phyloP scores from a whole-genome alignment of 2,329 filamentous ascomycete genomes.

The Arthrobotrys sinensis region DNA sequence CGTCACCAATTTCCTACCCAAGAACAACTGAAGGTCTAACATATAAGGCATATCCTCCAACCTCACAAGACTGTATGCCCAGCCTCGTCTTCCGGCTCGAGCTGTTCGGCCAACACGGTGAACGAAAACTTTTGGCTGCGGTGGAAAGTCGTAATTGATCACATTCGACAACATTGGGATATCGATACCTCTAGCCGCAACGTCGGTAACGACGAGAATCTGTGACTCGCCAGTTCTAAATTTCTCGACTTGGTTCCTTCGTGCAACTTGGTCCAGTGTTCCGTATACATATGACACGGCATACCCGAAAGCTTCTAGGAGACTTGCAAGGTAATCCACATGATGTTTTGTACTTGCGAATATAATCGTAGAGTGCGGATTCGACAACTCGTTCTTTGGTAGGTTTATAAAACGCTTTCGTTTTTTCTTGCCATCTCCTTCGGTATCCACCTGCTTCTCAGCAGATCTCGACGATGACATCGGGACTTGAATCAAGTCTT shows the following conservation, averaged over 20 bases:
- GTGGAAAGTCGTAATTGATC: slow-evolving; percentile 98
- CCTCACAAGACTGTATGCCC: slow-evolving; percentile 93
- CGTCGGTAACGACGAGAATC: slow-evolving; percentile 94
- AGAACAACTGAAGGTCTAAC: slow-evolving; percentile 92
- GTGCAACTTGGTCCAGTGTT: slow-evolving; percentile 91
- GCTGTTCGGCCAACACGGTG: slow-evolving; percentile 97
- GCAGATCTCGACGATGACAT: slow-evolving; percentile 74
- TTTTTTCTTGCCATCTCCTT: slow-evolving; percentile 74
- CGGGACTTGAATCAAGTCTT: slow-evolving; percentile 94
- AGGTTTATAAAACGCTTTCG: slow-evolving; percentile 76
- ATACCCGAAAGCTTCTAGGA: slow-evolving; percentile 87
- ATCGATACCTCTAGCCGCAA: slow-evolving; percentile 96
- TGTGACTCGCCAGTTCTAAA: slow-evolving; percentile 88
- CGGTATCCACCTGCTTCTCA: slow-evolving; percentile 68
- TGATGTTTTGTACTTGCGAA: slow-evolving; percentile 97
- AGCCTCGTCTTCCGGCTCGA: slow-evolving; percentile 90
- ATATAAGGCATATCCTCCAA: slow-evolving; percentile 92
- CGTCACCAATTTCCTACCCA: slow-evolving; percentile 85
- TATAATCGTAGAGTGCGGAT: slow-evolving; percentile 91
- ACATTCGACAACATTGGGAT: slow-evolving; percentile 96
- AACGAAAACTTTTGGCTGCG: slow-evolving; percentile 96
- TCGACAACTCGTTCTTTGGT: slow-evolving; percentile 70
- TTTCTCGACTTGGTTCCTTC: slow-evolving; percentile 90
- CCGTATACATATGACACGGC: slow-evolving; percentile 95
- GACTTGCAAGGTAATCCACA: slow-evolving; percentile 88